Percentiles rank a stretch among this genome's conserved stretches.
phyloP scores from a whole-genome alignment of 768 basidiomycete species.

The Mycena maculata region DNA sequence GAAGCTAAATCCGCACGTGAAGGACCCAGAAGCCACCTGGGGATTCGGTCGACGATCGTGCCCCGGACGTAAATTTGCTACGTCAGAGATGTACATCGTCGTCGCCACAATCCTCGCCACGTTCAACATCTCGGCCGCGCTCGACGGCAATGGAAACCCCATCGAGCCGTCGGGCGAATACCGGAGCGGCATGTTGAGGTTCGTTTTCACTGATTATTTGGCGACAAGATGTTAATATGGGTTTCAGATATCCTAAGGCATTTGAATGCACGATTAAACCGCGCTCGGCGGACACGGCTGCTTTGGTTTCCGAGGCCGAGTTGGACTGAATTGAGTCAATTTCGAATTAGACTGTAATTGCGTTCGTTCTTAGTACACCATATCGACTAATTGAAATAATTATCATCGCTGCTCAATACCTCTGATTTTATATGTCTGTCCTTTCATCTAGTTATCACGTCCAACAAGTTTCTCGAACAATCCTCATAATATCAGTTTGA shows the following conservation, averaged over 20 bases:
- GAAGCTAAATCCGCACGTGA: slow-evolving; percentile 30
- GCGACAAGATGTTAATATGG: background rate
- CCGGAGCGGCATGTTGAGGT: slow-evolving; percentile 30
- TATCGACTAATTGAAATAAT: background rate
- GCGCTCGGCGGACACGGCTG: slow-evolving; percentile 3
- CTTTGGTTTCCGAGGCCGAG: slow-evolving; percentile 11
- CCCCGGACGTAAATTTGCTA: slow-evolving; percentile 39
- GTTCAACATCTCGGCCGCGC: slow-evolving; percentile 39
- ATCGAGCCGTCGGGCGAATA: slow-evolving; percentile 25
- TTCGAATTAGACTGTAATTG: no score
- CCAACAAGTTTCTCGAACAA: no score
- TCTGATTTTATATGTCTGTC: no score
- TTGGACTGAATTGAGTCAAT: no score
- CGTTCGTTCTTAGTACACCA: no score
- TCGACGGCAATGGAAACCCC: slow-evolving; percentile 14
- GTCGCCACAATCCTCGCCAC: slow-evolving; percentile 41
- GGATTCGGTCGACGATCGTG: slow-evolving; percentile 36
- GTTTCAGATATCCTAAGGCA: slow-evolving; percentile 25
- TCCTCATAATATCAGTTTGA: no score
- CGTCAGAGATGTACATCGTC: slow-evolving; percentile 41
- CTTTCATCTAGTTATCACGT: no score
- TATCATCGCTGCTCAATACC: no score
- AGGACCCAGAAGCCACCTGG: slow-evolving; percentile 37
- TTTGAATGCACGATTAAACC: slow-evolving; percentile 29
- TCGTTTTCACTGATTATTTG: background rate